Evolutionary conservation across 441 rosid species (phyloP), one percentile per base, ranked within the genome.

Genomic region (Erysimum pusillum): DNA sequence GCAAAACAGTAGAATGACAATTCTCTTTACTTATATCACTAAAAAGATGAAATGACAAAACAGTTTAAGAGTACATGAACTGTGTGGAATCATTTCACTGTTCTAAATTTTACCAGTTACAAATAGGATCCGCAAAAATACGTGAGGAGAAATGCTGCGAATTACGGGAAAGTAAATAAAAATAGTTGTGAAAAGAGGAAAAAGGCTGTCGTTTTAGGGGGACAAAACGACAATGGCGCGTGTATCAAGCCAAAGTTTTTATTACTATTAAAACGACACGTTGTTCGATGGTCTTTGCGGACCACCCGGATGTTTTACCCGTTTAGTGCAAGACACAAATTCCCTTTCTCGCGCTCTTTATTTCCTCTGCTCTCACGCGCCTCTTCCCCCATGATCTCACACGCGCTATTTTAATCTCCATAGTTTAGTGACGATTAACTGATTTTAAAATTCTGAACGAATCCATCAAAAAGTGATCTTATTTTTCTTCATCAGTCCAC

Each of bases 201-300:
- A 54, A 45, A 57, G 71, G 66, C 4, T 72, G 75, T 71, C 52
- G 60, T 58, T 75, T 74, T 57, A 71, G 56, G 66, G 78, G 62
- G 78, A 76, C 85, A 85, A 73, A 44, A 80, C 86, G 87, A 87
- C 86, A 85, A 54, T 65, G 58, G 48, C 81, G 76, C 83, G 82
- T 87, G 87, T n/a, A 57, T 61, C 9, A 49, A 51, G 5, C 42
- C 6, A 63, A 44, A 22, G 22, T 3, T 42, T 32, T 5, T 18
- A 39, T 46, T 35, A 67, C n/a, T n/a, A n/a, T 4, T 9, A 12
- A 53, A 18, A 36, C 68, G 78, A 79, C 88, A 82, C 84, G 81
- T 59, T 70, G 80, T 65, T 77, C 79, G 76, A 84, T 86, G 76
- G 14, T 45, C 71, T 76, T 52, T 63, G 79, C 88, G 80, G 84